A percentile compares a stretch with the other conserved stretches of the same genome.
Evolutionary conservation across 208 protist species (phyloP).

Genomic region (Blastocrithidia nonstop): DNA sequence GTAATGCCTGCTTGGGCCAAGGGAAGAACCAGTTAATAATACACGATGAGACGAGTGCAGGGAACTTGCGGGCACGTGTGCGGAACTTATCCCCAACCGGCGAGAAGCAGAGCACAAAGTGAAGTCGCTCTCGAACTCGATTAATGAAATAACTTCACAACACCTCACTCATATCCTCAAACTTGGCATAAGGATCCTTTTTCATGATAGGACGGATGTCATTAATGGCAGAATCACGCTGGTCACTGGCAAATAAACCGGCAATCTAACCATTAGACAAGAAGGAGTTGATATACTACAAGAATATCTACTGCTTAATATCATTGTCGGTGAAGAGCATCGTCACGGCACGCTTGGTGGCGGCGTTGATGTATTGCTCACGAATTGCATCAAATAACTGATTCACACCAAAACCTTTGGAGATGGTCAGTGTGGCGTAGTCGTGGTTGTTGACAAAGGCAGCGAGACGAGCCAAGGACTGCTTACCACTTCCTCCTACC

Average conservation of each 20-base stretch:
- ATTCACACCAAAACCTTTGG: conserved; percentile 89
- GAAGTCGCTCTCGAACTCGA: conserved; percentile 91
- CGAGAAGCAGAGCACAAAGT: conserved; percentile 97
- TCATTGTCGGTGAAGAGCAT: conserved; percentile 98
- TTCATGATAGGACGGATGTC: conserved; percentile 91
- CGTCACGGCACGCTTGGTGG: conserved; percentile 73
- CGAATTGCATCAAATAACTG: conserved; percentile 89
- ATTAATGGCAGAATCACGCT: conserved; percentile 92
- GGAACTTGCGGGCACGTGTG: conserved; percentile 93
- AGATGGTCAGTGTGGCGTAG: conserved; percentile 85
- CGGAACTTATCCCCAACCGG: conserved; percentile 95
- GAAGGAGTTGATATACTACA: conserved; percentile 98
- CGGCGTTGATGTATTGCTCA: conserved; percentile 81
- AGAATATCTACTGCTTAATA: conserved; percentile 96
- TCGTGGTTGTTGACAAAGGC: conserved; percentile 78
- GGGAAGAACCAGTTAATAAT: conserved; percentile 98
- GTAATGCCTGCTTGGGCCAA: conserved; percentile 93
- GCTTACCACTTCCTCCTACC: conserved; percentile 87
- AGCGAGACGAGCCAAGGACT: conserved; percentile 84
- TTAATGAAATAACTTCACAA: conserved; percentile 96
- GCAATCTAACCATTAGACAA: conserved; percentile 91
- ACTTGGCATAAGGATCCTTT: conserved; percentile 86
- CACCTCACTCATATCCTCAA: conserved; percentile 92
- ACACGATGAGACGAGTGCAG: conserved; percentile 92
- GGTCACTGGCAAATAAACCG: conserved; percentile 95